phyloP scores from a whole-genome alignment of 768 basidiomycete species.

The Rubroboletus satanas region DNA sequence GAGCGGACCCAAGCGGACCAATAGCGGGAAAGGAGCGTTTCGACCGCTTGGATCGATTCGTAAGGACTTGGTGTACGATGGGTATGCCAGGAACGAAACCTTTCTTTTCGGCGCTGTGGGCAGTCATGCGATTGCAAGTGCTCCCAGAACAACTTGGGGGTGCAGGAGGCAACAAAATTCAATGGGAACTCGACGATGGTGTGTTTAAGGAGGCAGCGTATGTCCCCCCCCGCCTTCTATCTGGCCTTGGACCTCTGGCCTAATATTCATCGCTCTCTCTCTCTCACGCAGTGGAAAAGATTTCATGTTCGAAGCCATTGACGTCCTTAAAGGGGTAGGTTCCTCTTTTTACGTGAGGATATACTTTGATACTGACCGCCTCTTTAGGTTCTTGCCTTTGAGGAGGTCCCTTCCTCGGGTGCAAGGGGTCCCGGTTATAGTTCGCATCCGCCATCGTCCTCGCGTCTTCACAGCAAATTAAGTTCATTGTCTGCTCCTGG shows the following conservation, averaged over 20 bases:
- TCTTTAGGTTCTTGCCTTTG: conserved; percentile 63
- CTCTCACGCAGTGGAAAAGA: conserved; percentile 70
- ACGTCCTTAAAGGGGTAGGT: conserved; percentile 85
- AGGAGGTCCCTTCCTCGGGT: conserved; percentile 49
- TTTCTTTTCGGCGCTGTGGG: conserved; percentile 68
- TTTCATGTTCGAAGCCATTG: conserved; percentile 90
- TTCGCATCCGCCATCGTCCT: conserved; percentile 37
- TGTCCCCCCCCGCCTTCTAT: conserved; percentile 35
- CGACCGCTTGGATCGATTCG: conserved; percentile 70
- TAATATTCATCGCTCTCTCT: conserved; percentile 14
- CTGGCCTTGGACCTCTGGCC: conserved; percentile 4
- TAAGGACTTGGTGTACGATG: conserved; percentile 78
- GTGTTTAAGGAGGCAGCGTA: conserved; percentile 93
- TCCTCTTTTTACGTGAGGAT: conserved; percentile 8
- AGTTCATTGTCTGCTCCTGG: conserved; percentile 43
- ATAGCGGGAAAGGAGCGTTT: conserved; percentile 74
- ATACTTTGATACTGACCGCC: conserved; percentile 2
- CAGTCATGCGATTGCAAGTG: conserved; percentile 74
- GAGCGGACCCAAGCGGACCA: conserved; percentile 59
- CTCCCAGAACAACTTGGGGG: conserved; percentile 80
- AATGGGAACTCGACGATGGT: conserved; percentile 93
- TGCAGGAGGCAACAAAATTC: conserved; percentile 64
- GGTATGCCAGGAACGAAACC: conserved; percentile 89
- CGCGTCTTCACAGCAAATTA: conserved; percentile 55
- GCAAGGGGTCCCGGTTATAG: conserved; percentile 27